Percentiles rank a stretch among this genome's conserved stretches.
These are phyloP conservation scores for Myriangium duriaei DNA, from an alignment of 2,329 filamentous ascomycete species.

Conservation along the genomic window DNA sequence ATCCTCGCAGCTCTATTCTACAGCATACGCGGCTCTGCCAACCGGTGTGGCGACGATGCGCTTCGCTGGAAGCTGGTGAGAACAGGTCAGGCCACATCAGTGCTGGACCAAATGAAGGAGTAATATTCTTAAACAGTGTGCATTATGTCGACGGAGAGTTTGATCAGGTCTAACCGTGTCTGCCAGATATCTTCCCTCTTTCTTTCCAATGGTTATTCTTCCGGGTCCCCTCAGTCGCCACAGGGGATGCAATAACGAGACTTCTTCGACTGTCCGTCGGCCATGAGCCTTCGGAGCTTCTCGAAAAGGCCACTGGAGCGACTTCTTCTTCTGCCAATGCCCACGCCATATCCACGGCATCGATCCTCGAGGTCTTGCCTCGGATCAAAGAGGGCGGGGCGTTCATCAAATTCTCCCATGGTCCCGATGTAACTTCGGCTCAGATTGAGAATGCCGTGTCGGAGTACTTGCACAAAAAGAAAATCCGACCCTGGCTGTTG, in stretches of 20 bases:
- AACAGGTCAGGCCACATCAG: conserved; percentile 70
- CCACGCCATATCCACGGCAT: conserved; percentile 31
- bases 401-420: conserved; percentile 71
- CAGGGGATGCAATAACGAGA: conserved; percentile 33
- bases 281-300: conserved; percentile 43
- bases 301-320: conserved; percentile 28
- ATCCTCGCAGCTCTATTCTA: not conserved
- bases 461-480: conserved; percentile 52
- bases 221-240: conserved; percentile 40
- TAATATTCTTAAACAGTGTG: conserved; percentile 83
- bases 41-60: conserved; percentile 15
- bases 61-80: conserved; percentile 38
- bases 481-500: conserved; percentile 66
- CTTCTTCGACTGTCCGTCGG: conserved; percentile 34
- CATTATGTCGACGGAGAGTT: too few relatives aligned
- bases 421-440: conserved; percentile 23
- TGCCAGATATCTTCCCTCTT: conserved; percentile 70
- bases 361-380: conserved; percentile 70
- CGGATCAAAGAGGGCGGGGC: conserved; percentile 84
- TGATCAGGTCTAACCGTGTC: not conserved
- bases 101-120: conserved; percentile 61
- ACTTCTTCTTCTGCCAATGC: conserved; percentile 15
- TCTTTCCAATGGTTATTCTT: conserved; percentile 51
- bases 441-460: conserved; percentile 51
- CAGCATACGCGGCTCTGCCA: not conserved